Evolutionary conservation across 805 yeast species (phyloP).

Genomic region (Phaffomyces antillensis): DNA sequence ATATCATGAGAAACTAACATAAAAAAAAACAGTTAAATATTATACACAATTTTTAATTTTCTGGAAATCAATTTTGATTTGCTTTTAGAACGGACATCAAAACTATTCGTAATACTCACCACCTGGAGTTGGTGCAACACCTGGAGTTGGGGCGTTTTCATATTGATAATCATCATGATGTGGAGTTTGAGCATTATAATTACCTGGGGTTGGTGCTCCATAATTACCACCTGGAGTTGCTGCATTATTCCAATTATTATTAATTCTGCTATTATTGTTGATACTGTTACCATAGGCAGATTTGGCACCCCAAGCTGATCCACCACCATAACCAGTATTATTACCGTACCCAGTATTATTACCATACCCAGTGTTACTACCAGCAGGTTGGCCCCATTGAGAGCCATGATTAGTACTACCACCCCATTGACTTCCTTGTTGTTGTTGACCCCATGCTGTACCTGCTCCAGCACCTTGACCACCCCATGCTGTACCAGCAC

Average conservation of each 20-base stretch:
- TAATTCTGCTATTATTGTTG: slow-evolving; percentile 10
- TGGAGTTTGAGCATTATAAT: slow-evolving; percentile 19
- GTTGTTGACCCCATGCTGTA: slow-evolving; percentile 30
- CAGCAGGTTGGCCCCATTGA: slow-evolving; percentile 16
- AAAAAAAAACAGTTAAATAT: no score
- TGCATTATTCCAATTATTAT: slow-evolving; percentile 21
- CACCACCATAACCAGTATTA: slow-evolving; percentile 38
- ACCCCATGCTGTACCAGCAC: slow-evolving; percentile 28
- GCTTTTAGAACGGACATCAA: not conserved
- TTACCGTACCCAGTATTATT: slow-evolving; percentile 30
- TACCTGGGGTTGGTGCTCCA: slow-evolving; percentile 33
- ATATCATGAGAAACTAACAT: no score
- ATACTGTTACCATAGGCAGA: slow-evolving; percentile 18
- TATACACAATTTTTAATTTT: not conserved
- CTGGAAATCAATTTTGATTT: not conserved
- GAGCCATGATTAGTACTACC: slow-evolving; percentile 10
- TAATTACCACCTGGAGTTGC: slow-evolving; percentile 29
- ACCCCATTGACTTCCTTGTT: slow-evolving; percentile 22
- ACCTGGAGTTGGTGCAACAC: slow-evolving; percentile 8
- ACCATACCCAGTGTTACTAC: slow-evolving; percentile 29
- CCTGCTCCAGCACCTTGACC: slow-evolving; percentile 26
- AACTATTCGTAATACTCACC: slow-evolving; percentile 4
- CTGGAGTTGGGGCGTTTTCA: slow-evolving; percentile 14
- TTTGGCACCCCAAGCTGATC: slow-evolving; percentile 32
- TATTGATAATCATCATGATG: slow-evolving; percentile 11